Conservation (phyloP, 805 yeast species). For the Metschnikowia lunata region DNA sequence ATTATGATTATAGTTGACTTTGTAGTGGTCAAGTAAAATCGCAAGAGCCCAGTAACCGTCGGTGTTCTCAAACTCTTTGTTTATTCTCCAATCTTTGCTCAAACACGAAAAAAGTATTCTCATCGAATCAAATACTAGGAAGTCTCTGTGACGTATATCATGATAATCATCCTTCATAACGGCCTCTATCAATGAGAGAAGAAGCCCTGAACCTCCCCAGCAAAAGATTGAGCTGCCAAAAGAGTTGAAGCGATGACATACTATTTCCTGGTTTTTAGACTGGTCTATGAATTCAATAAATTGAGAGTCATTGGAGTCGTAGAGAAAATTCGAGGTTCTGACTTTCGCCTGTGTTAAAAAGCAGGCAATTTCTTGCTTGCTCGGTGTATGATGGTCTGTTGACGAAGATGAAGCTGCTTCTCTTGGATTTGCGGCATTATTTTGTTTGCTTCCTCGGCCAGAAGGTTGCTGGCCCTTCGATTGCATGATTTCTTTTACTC, state of each 20-base stretch:
- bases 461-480: slow-evolving; percentile 1
- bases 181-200: slow-evolving; percentile 45
- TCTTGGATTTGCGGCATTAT: neutral
- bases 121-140: slow-evolving; percentile 31
- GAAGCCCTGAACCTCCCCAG: slow-evolving; percentile 49
- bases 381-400: slow-evolving; percentile 1
- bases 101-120: slow-evolving; percentile 41
- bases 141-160: slow-evolving; percentile 15
- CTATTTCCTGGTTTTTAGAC: slow-evolving; percentile 8
- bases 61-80: slow-evolving; percentile 53
- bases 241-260: slow-evolving; percentile 24
- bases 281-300: slow-evolving; percentile 11
- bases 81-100: slow-evolving; percentile 45
- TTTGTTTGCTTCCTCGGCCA: neutral
- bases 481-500: neutral
- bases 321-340: slow-evolving; percentile 11
- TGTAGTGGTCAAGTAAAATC: slow-evolving; percentile 48
- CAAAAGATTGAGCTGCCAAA: slow-evolving; percentile 34
- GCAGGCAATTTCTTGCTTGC: slow-evolving; percentile 1
- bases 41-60: slow-evolving; percentile 60
- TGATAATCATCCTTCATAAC: slow-evolving; percentile 27
- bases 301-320: slow-evolving; percentile 11
- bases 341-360: slow-evolving; percentile 3
- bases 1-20: slow-evolving; percentile 18
- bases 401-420: neutral